Conservation (phyloP, 177 flowering plant species). For the Telopea speciosissima region DNA sequence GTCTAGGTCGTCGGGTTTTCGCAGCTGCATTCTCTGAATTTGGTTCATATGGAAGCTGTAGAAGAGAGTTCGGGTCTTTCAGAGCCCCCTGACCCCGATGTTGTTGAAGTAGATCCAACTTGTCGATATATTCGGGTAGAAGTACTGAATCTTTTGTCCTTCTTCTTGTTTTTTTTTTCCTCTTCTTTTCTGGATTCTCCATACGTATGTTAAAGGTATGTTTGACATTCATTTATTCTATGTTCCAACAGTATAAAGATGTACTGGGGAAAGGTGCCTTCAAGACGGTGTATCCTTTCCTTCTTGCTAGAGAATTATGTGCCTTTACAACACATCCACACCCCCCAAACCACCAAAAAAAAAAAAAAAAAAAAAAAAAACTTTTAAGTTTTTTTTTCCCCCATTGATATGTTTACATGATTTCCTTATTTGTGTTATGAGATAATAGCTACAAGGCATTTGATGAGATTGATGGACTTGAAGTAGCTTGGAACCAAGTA, state of each 20-base stretch:
- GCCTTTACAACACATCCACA: too few species aligned
- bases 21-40: slow-evolving; percentile 12
- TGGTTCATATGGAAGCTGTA: slow-evolving; percentile 7
- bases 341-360: too few species aligned
- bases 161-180: not conserved
- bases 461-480: slow-evolving; percentile 41
- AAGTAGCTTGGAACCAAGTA: slow-evolving; percentile 44
- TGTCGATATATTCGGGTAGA: slow-evolving; percentile 23
- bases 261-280: slow-evolving; percentile 23
- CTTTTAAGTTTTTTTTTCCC: not conserved
- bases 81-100: slow-evolving; percentile 26
- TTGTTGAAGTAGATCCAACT: slow-evolving; percentile 26
- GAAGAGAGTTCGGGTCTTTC: slow-evolving; percentile 12
- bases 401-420: not conserved
- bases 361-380: too few species aligned
- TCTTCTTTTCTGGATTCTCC: not conserved
- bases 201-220: not conserved
- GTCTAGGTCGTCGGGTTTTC: not conserved
- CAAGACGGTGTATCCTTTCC: slow-evolving; percentile 23
- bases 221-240: not conserved
- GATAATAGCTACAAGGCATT: slow-evolving; percentile 32
- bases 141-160: not conserved
- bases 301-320: not conserved
- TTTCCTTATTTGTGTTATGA: slow-evolving; percentile 1
- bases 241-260: slow-evolving; percentile 18